These are phyloP conservation scores for Plantago lanceolata DNA, from an alignment of 305 asterid species.

Conservation along the genomic window DNA sequence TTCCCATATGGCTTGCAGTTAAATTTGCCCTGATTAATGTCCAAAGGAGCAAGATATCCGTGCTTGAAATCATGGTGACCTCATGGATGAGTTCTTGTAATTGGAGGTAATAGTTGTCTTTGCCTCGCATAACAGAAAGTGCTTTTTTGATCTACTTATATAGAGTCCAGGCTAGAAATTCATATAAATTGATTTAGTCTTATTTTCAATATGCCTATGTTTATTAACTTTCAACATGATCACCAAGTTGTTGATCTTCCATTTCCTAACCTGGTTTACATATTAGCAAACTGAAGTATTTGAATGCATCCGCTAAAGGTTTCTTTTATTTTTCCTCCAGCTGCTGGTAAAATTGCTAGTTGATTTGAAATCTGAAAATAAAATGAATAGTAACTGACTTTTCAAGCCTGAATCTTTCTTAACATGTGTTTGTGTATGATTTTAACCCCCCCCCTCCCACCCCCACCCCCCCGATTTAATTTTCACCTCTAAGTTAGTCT, in stretches of 20 bases:
- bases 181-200: not conserved
- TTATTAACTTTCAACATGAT: not conserved
- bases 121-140: slow-evolving; percentile 2
- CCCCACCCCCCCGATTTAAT: not conserved
- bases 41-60: slow-evolving; percentile 18
- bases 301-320: not conserved
- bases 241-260: not conserved
- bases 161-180: not conserved
- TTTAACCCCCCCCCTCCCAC: no score
- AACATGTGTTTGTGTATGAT: no score
- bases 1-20: not conserved
- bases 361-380: not conserved
- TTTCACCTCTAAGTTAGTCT: not conserved
- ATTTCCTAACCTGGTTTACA: not conserved
- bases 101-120: slow-evolving; percentile 22
- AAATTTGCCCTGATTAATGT: no score
- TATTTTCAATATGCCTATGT: not conserved
- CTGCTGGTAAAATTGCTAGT: not conserved
- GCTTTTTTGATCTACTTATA: not conserved
- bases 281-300: not conserved
- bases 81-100: slow-evolving; percentile 3
- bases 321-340: not conserved
- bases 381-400: not conserved
- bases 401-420: not conserved
- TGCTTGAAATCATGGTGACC: slow-evolving; percentile 9